Percentiles rank a stretch among this genome's conserved stretches.
Evolutionary conservation across 441 rosid species (phyloP).

Genomic region (Hura crepitans): DNA sequence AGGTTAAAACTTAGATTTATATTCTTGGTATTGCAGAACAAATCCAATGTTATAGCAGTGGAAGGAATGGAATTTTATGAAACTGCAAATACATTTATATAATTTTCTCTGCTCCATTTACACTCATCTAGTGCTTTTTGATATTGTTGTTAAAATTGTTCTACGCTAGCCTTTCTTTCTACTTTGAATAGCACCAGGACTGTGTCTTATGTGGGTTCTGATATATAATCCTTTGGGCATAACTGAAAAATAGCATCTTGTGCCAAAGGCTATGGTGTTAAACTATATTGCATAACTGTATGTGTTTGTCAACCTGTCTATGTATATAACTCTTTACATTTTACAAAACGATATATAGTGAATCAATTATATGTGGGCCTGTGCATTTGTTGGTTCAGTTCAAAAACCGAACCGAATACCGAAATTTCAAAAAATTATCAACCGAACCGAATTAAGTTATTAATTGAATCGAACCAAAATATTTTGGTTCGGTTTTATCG

Average conservation of each 20-base stretch:
- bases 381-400: too few species aligned
- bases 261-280: neutral
- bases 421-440: too few species aligned
- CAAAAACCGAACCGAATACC: too few species aligned
- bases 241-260: neutral
- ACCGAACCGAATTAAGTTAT: too few species aligned
- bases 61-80: neutral
- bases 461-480: too few species aligned
- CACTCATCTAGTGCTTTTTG: neutral
- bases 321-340: neutral
- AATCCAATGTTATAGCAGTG: neutral
- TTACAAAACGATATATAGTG: too few species aligned
- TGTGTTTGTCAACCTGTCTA: neutral
- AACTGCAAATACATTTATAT: neutral
- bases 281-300: neutral
- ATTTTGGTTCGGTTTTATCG: too few species aligned
- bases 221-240: neutral
- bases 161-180: neutral
- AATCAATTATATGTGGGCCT: neutral
- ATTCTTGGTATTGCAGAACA: neutral
- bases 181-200: slow-evolving; percentile 3
- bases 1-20: neutral
- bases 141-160: neutral
- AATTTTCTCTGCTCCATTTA: neutral
- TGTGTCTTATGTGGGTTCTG: neutral